Evolutionary conservation across 176 grass and related monocot genomes (phyloP), one percentile per base, ranked within the genome.

Genomic region (Olyra latifolia): DNA sequence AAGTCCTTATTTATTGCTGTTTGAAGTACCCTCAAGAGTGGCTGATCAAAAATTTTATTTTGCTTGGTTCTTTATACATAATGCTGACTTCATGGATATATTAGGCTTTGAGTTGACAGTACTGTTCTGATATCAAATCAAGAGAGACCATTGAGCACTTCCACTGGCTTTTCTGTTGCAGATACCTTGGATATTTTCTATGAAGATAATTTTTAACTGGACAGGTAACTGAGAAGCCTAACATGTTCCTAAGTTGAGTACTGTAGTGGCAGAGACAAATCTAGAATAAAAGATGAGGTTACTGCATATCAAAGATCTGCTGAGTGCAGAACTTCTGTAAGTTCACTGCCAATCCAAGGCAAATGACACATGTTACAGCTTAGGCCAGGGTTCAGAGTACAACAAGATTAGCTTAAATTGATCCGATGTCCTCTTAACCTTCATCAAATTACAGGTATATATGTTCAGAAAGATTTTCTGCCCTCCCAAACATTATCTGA

Each of bases 71-170:
- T 41, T 52, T 46, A 40, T 63, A 24, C 19, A 57, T 65, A 38
- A 12, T 66, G 20, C 58, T 83, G n/a, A 66, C 50, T 66, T 71
- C 59, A 79, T 77, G 39, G 42, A 42, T 79, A 54, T 46, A 55
- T 20, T 83, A 73, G 53, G 55, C 69, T 80, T 32, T 59, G 64
- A 17, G 5, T 32, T 46, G 64, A 17, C 9, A 13, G 29, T 50
- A 41, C 39, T 80, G 6, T 44, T 58, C 42, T 72, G 16, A 49
- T 62, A 43, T 61, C 79, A 71, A 59, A 72, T 82, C 25, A 72
- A 62, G 55, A 66, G 40, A 48, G 43, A 13, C 12, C 13, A 60
- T 46, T 71, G 40, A 71, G 4, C 17, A 44, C 22, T 30, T 20
- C 71, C 62, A 27, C 29, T 81, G 69, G 25, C 43, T 69, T 73